Evolutionary conservation across 345 rosid species (phyloP), one percentile per base, ranked within the genome.

Genomic region (Sonneratia caseolaris): DNA sequence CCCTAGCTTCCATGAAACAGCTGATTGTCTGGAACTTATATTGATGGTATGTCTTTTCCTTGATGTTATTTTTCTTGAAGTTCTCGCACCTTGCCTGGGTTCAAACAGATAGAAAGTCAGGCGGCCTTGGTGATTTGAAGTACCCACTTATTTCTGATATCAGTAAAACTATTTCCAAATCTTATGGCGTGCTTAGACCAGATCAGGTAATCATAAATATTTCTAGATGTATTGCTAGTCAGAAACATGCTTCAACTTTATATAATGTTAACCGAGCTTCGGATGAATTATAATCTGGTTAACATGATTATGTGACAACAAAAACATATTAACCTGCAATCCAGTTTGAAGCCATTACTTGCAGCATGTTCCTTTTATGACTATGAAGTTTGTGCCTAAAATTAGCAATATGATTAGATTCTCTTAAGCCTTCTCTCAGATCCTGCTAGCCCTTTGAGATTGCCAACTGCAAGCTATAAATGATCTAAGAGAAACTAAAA

Each of bases 41-140:
- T 53, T 53, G 59, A 53, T 18, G 51, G 15, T 47, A 13, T 9
- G 51, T 13, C 51, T 13, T 47, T 13, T 9, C 51, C 51, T 13
- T 9, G 13, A 10, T 2, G 13, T 47, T 47, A 10, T 13, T 47
- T 13, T 47, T 47, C 51, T 3, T 73, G 72, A 72, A 95, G 98
- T 95, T 90, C 80, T 90, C 99, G 12, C 99, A 92, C 74, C 92
- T 95, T 78, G 99, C 97, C 37, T 95, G 99, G 99, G 88, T 95
- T 48, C 99, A 95, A 83, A 92, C 99, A 38, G 98, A 92, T 68
- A 95, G 99, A 70, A 91, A 95, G 81, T 84, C 98, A 4, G 99
- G 99, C 53, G 98, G 98, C 36, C 97, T 95, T 73, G 99, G 99
- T 78, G 99, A 95, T 79, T 78, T 95, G 81, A 95, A 86, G 37